A percentile compares a stretch with the other conserved stretches of the same genome.
Evolutionary conservation across 192 early-diverging fungal species (phyloP).

Genomic region (Gonapodya prolifera): DNA sequence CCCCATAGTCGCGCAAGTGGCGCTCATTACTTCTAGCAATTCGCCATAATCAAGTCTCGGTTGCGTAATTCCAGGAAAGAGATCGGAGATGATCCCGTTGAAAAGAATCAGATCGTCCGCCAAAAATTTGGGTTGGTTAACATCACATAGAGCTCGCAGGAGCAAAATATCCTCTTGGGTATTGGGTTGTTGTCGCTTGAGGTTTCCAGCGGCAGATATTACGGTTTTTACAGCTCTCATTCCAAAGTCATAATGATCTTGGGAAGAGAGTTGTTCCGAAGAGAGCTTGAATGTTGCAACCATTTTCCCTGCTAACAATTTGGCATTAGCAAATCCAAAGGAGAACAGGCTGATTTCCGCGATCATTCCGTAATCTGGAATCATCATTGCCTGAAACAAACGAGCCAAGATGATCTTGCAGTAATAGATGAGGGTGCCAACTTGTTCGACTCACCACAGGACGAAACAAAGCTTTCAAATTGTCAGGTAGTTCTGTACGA

Average conservation of each 20-base stretch:
- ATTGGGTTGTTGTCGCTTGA: conserved; percentile 41
- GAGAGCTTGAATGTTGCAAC: conserved; percentile 41
- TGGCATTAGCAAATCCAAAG: conserved; percentile 43
- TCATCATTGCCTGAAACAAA: conserved; percentile 13
- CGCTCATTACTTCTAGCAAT: conserved; percentile 25
- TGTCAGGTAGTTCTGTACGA: conserved; percentile 42
- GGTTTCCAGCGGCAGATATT: conserved; percentile 32
- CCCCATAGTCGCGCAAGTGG: conserved; percentile 26
- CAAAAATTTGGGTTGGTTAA: conserved; percentile 47
- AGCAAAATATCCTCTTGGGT: conserved; percentile 45
- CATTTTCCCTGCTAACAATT: conserved; percentile 42
- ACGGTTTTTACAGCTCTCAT: conserved; percentile 52
- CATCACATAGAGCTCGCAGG: conserved; percentile 42
- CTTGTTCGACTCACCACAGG: conserved; percentile 35
- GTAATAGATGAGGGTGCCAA: background rate
- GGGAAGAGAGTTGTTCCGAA: conserved; percentile 47
- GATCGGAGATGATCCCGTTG: conserved; percentile 44
- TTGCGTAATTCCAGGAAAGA: conserved; percentile 42
- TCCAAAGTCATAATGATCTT: conserved; percentile 29
- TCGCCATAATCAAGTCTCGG: conserved; percentile 40
- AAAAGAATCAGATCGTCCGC: conserved; percentile 45
- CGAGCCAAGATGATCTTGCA: too few relatives aligned
- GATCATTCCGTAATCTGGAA: conserved; percentile 48
- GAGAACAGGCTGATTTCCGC: conserved; percentile 49
- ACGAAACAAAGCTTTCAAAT: conserved; percentile 27